Evolutionary conservation across 208 protist genomes (phyloP).

Genomic region (Leishmania arabica): DNA sequence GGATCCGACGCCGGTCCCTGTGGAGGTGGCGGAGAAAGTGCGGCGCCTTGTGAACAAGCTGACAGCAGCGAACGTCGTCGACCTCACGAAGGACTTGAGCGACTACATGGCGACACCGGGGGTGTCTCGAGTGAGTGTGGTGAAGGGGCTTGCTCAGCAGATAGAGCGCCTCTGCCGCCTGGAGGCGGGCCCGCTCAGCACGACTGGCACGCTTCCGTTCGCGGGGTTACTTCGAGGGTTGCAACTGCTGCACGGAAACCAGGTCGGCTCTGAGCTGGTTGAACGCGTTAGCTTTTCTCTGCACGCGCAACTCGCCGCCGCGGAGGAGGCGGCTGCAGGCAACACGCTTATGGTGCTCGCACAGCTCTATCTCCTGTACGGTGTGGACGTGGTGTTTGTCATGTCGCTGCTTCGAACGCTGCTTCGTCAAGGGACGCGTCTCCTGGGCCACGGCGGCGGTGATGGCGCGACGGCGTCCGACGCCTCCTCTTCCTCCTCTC

Average conservation of each 20-base stretch:
- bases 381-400: slow-evolving; percentile 63
- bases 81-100: slow-evolving; percentile 62
- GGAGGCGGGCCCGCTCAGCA: slow-evolving; percentile 58
- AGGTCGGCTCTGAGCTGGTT: slow-evolving; percentile 70
- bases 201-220: slow-evolving; percentile 64
- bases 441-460: slow-evolving; percentile 3
- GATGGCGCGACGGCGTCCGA: background rate
- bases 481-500: background rate
- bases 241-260: slow-evolving; percentile 72
- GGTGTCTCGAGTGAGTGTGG: slow-evolving; percentile 54
- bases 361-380: slow-evolving; percentile 75
- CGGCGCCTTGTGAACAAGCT: slow-evolving; percentile 78
- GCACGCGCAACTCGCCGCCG: slow-evolving; percentile 44
- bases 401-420: slow-evolving; percentile 56
- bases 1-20: slow-evolving; percentile 23
- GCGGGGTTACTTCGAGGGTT: slow-evolving; percentile 77
- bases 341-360: slow-evolving; percentile 73
- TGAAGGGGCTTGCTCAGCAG: slow-evolving; percentile 53
- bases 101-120: slow-evolving; percentile 41
- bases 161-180: slow-evolving; percentile 62
- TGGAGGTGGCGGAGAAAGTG: slow-evolving; percentile 37
- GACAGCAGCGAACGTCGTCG: slow-evolving; percentile 75
- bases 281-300: slow-evolving; percentile 55
- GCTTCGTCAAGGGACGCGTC: slow-evolving; percentile 29
- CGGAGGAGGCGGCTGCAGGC: slow-evolving; percentile 50